Percentiles rank a stretch among this genome's conserved stretches.
Conservation (phyloP, 2,329 filamentous ascomycete genomes). For the Westerdykella aurantiaca region DNA sequence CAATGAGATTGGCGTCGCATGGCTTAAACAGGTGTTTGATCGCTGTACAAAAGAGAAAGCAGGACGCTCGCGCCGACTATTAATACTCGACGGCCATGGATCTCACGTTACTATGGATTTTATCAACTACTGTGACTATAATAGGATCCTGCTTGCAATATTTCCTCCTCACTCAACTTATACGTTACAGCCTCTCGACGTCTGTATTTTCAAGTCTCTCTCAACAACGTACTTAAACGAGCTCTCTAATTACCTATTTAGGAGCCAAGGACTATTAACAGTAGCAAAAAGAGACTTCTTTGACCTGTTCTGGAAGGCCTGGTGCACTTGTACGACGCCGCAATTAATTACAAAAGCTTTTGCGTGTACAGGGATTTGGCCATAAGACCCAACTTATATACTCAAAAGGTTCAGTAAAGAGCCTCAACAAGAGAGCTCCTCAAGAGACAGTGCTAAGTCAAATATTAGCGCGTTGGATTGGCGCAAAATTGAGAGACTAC, state of each 20-base stretch:
- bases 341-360: constrained; percentile 1
- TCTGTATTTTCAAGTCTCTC: not conserved
- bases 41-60: no score
- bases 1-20: constrained; percentile 6
- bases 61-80: constrained; percentile 3
- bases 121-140: constrained; percentile 10
- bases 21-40: constrained; percentile 7
- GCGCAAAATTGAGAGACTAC: constrained; percentile 3
- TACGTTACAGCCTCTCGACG: constrained; percentile 2
- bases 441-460: not conserved
- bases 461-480: not conserved
- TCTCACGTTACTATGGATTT: constrained; percentile 10
- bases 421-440: not conserved
- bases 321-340: not conserved
- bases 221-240: not conserved
- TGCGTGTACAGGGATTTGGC: constrained; percentile 2
- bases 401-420: constrained; percentile 3
- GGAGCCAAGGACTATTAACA: not conserved
- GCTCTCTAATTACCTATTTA: constrained; percentile 1
- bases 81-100: constrained; percentile 12
- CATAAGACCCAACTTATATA: constrained; percentile 1
- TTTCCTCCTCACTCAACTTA: constrained; percentile 2
- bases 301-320: constrained; percentile 4
- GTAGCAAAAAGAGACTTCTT: not conserved
- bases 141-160: constrained; percentile 3